Conservation (phyloP, 108 stramenopile species). For the Mediolabrus comicus region DNA sequence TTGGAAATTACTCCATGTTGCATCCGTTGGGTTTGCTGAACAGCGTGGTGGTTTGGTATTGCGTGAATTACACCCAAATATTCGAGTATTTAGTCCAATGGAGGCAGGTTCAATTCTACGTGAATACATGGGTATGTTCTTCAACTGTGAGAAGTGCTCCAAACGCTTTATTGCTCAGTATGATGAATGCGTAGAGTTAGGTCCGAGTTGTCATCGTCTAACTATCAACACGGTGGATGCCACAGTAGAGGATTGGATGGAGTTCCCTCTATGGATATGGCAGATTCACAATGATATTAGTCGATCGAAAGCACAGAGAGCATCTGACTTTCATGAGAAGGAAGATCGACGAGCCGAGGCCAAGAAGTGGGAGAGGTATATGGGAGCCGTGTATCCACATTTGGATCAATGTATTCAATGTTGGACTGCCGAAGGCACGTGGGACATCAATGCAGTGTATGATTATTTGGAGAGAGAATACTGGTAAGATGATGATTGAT, state of each 20-base stretch:
- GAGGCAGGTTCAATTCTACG: slow-evolving; percentile 30
- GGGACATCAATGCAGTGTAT: slow-evolving; percentile 44
- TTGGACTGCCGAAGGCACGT: slow-evolving; percentile 18
- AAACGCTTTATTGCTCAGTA: slow-evolving; percentile 23
- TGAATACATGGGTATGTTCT: slow-evolving; percentile 43
- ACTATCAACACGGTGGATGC: slow-evolving; percentile 12
- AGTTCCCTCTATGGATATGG: slow-evolving; percentile 52
- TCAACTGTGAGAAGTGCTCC: slow-evolving; percentile 24
- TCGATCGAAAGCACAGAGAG: slow-evolving; percentile 15
- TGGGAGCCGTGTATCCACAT: slow-evolving; percentile 36
- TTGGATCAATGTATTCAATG: slow-evolving; percentile 31
- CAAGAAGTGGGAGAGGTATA: slow-evolving; percentile 17
- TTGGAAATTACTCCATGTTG: slow-evolving; percentile 52
- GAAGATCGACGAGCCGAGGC: slow-evolving; percentile 10
- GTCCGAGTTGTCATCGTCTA: slow-evolving; percentile 22
- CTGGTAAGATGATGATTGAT: slow-evolving; percentile 27
- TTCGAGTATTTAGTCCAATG: slow-evolving; percentile 27
- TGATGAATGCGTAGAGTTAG: slow-evolving; percentile 27
- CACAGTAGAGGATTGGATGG: slow-evolving; percentile 22
- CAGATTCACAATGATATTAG: slow-evolving; percentile 46
- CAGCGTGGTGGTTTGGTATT: slow-evolving; percentile 39
- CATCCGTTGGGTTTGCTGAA: slow-evolving; percentile 50
- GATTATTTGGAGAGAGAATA: slow-evolving; percentile 37
- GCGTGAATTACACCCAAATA: slow-evolving; percentile 23
- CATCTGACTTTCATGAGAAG: slow-evolving; percentile 5